Conservation (phyloP, 2,329 filamentous ascomycete genomes). For the Calonectria pauciramosa region DNA sequence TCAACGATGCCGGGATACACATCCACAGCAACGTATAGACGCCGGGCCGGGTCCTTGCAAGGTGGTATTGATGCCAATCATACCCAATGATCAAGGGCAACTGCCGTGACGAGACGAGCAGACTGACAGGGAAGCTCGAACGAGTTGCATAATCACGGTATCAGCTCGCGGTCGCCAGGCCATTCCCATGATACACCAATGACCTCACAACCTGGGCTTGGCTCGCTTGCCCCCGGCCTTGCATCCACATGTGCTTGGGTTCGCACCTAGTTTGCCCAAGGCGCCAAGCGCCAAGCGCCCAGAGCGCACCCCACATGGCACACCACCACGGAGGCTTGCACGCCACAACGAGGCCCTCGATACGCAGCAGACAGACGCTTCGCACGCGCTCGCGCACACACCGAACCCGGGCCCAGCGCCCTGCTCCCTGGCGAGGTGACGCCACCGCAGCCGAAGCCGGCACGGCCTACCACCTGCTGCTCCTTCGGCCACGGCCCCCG, state of each 20-base stretch:
- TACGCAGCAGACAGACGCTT: neutral
- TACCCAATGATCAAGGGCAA: slow-evolving; percentile 28
- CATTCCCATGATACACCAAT: slow-evolving; percentile 38
- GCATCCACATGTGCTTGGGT: slow-evolving; percentile 18
- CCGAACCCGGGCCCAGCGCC: slow-evolving; percentile 21
- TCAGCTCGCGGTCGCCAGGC: slow-evolving; percentile 25
- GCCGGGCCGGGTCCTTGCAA: slow-evolving; percentile 5
- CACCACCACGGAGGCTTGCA: slow-evolving; percentile 38
- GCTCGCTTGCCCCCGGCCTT: slow-evolving; percentile 28
- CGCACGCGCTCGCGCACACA: slow-evolving; percentile 8
- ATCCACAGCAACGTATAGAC: neutral
- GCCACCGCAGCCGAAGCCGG: slow-evolving; percentile 28
- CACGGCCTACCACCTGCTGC: slow-evolving; percentile 22
- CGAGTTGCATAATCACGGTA: slow-evolving; percentile 25
- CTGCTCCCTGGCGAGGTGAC: slow-evolving; percentile 10
- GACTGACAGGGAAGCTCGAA: slow-evolving; percentile 6
- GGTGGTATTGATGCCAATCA: slow-evolving; percentile 16
- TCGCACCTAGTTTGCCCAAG: slow-evolving; percentile 34
- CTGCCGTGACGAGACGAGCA: slow-evolving; percentile 24
- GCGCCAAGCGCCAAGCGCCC: slow-evolving; percentile 40
- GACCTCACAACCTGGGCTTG: slow-evolving; percentile 38
- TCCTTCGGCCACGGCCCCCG: neutral
- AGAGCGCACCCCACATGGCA: slow-evolving; percentile 33
- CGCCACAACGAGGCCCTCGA: neutral
- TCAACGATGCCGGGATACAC: slow-evolving; percentile 14